These are phyloP conservation scores for Nasturtium officinale DNA, from an alignment of 345 rosid genomes.

Conservation along the genomic window DNA sequence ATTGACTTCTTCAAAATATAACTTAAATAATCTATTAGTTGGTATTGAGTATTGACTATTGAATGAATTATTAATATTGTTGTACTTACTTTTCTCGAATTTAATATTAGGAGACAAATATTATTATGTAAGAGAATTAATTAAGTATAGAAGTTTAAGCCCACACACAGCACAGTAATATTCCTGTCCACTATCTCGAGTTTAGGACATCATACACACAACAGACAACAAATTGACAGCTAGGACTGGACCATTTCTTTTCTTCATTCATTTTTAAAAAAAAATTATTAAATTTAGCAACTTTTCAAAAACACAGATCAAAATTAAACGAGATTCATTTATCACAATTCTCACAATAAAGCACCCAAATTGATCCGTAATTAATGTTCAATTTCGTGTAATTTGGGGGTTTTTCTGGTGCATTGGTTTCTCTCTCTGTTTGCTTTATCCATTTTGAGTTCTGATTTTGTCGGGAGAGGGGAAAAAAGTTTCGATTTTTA, in stretches of 20 bases:
- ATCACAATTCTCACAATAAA: background rate
- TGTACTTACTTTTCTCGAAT: conserved; percentile 25
- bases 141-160: conserved; percentile 2
- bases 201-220: background rate
- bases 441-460: background rate
- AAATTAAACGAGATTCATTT: background rate
- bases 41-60: conserved; percentile 13
- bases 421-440: conserved; percentile 21
- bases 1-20: background rate
- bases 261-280: conserved; percentile 9
- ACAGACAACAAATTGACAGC: conserved; percentile 33
- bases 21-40: background rate
- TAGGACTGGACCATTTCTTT: conserved; percentile 23
- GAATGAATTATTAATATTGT: conserved; percentile 1
- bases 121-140: background rate
- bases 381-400: conserved; percentile 4
- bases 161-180: conserved; percentile 4
- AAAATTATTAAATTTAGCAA: conserved; percentile 21
- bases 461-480: background rate
- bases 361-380: background rate
- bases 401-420: background rate
- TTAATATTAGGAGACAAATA: conserved; percentile 12
- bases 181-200: conserved; percentile 29
- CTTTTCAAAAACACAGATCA: background rate
- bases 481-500: background rate